Percentiles rank a stretch among this genome's conserved stretches.
Evolutionary conservation across 108 stramenopile species (phyloP).

Genomic region (Skeletonema tropicum): DNA sequence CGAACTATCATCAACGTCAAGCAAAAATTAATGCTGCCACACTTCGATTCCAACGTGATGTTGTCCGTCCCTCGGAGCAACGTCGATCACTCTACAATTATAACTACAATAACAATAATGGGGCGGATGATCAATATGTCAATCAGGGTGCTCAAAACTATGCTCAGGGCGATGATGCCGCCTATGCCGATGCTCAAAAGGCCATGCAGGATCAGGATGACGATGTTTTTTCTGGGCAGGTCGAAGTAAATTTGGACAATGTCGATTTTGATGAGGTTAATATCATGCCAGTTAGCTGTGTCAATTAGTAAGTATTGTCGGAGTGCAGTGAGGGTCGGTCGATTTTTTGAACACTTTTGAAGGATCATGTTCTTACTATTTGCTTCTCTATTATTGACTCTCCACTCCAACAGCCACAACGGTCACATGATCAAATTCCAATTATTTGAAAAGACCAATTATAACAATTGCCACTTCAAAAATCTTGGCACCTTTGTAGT

Average conservation of each 20-base stretch:
- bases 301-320: constrained; percentile 82
- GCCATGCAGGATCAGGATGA: constrained; percentile 37
- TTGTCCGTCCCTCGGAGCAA: background rate
- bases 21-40: constrained; percentile 2
- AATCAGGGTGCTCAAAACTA: constrained; percentile 20
- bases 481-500: constrained; percentile 87
- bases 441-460: constrained; percentile 67
- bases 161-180: constrained; percentile 23
- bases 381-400: background rate
- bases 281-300: constrained; percentile 83
- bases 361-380: background rate
- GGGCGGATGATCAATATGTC: constrained; percentile 14
- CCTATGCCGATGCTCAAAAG: constrained; percentile 2
- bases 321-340: background rate
- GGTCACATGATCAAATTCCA: constrained; percentile 92
- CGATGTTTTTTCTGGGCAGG: constrained; percentile 35
- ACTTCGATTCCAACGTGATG: constrained; percentile 5
- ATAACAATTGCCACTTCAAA: constrained; percentile 79
- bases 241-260: constrained; percentile 6
- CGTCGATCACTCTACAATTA: constrained; percentile 1
- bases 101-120: background rate
- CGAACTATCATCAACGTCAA: constrained; percentile 2
- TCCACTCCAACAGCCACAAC: constrained; percentile 65
- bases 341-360: background rate
- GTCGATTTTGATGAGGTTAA: constrained; percentile 75